Base-by-base conservation (phyloP, 1,284 basidiomycete species). In the Taiwanofungus camphoratus region DNA sequence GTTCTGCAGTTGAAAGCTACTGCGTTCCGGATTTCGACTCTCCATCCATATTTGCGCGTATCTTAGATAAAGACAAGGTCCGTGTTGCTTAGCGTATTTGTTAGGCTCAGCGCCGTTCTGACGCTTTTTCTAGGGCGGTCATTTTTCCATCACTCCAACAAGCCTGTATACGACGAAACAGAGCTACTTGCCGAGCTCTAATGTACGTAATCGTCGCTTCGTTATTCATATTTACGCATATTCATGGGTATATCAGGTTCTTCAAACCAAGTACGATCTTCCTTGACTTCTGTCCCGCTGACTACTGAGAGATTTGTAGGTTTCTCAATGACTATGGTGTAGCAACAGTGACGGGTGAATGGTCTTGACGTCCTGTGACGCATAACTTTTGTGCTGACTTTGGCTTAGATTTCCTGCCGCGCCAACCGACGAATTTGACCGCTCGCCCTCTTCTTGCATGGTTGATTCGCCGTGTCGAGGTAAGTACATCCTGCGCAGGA, bases 11-110 rank as follows among this genome's bases (percentile, higher is more conserved):
- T 52, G 87, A 94, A 59, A 88, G 86, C 52, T 91, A 93, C 62
- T 95, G 92, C 55, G 74, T 93, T 9, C 92, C 92, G 1, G 76
- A 93, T 70, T 96, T 96, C 59, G 92, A 96, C 64, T 93, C 89
- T 3, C 92, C 92, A 6, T 87, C 84, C 11, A 73, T 96, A 27
- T 96, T 95, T 53, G 92, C 91, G 5, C 77, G 88, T 11, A 88
- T 92, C 53, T 71, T 92, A 3, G 87, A 91, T 67, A 88, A 89
- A 57, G 70, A 89, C 62, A 88, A 87, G 74, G 70, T 73, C 20
- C 3, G 54, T 19, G 13, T 13, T 3, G 3, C 15, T 3, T 6
- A n/a, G n/a, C n/a, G n/a, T 12, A 27, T 27, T 9, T 15, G 23
- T 22, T 23, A n/a, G 16, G 20, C 22, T n/a, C 23, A 4, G 12